phyloP scores from a whole-genome alignment of 108 stramenopile genomes.

The Stephanodiscus triporus region DNA sequence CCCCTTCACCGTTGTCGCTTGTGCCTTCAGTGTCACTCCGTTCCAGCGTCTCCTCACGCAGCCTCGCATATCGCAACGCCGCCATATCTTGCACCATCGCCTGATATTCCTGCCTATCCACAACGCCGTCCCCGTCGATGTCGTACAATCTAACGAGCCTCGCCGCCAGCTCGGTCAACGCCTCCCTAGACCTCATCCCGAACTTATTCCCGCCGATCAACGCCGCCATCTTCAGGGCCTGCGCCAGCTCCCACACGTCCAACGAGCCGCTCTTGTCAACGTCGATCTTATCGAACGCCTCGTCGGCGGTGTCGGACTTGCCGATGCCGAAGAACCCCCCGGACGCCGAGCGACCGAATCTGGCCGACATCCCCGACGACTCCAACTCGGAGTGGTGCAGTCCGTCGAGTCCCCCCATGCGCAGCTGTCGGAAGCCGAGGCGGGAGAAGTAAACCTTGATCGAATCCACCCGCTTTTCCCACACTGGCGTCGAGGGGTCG shows the following conservation, averaged over 20 bases:
- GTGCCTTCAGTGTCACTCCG: constrained; percentile 2
- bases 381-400: constrained; percentile 20
- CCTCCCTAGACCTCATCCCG: constrained; percentile 36
- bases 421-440: constrained; percentile 72
- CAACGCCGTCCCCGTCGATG: constrained; percentile 80
- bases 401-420: constrained; percentile 63
- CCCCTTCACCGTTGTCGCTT: background rate
- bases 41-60: constrained; percentile 25
- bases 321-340: constrained; percentile 7
- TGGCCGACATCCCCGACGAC: constrained; percentile 6
- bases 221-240: constrained; percentile 71
- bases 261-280: constrained; percentile 77
- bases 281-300: constrained; percentile 84
- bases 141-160: constrained; percentile 80
- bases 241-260: constrained; percentile 74
- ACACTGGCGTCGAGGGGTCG: constrained; percentile 55
- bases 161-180: constrained; percentile 62
- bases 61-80: constrained; percentile 46
- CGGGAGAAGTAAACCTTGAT: constrained; percentile 78
- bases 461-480: constrained; percentile 78
- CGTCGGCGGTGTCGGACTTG: constrained; percentile 58
- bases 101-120: constrained; percentile 85
- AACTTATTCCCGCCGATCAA: constrained; percentile 24
- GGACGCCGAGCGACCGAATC: too few species aligned
- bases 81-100: constrained; percentile 89